phyloP scores from a whole-genome alignment of 2,329 filamentous ascomycete genomes.

The Cladosporium phlei region DNA sequence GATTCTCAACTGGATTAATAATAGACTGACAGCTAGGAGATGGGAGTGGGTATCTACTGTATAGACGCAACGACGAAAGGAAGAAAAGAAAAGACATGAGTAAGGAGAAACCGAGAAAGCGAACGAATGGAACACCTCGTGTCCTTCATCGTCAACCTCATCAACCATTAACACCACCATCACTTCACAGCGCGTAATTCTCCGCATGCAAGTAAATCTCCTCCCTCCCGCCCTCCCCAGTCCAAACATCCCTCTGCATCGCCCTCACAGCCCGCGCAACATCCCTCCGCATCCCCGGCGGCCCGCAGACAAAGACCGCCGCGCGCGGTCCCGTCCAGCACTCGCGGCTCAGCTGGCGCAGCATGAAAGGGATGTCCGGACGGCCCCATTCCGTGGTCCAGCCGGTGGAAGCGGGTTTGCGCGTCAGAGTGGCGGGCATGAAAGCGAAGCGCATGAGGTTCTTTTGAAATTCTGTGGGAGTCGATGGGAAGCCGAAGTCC shows the following conservation, averaged over 20 bases:
- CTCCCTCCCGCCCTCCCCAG: constrained; percentile 65
- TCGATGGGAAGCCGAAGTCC: constrained; percentile 68
- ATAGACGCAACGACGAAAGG: too few species aligned
- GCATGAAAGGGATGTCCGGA: constrained; percentile 80
- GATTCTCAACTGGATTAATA: too few species aligned
- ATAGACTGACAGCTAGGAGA: too few species aligned
- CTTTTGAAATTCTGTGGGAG: constrained; percentile 83
- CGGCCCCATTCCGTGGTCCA: constrained; percentile 92
- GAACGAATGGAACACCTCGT: too few species aligned
- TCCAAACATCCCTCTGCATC: constrained; percentile 77
- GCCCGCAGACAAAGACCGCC: constrained; percentile 90
- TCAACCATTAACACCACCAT: too few species aligned
- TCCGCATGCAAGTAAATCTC: constrained; percentile 94
- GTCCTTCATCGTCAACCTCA: too few species aligned
- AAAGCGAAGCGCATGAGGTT: constrained; percentile 88
- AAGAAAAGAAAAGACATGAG: too few species aligned
- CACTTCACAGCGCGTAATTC: constrained; percentile 75
- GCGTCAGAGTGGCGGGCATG: constrained; percentile 50
- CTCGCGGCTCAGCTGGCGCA: constrained; percentile 75
- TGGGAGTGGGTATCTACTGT: too few species aligned
- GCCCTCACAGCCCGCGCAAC: constrained; percentile 80
- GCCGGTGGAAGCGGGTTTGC: constrained; percentile 55
- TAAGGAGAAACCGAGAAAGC: too few species aligned
- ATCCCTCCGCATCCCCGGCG: constrained; percentile 78
- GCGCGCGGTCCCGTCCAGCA: constrained; percentile 69